Evolutionary conservation across 306 rosid genomes (phyloP).

Genomic region (Boehmeria nivea): DNA sequence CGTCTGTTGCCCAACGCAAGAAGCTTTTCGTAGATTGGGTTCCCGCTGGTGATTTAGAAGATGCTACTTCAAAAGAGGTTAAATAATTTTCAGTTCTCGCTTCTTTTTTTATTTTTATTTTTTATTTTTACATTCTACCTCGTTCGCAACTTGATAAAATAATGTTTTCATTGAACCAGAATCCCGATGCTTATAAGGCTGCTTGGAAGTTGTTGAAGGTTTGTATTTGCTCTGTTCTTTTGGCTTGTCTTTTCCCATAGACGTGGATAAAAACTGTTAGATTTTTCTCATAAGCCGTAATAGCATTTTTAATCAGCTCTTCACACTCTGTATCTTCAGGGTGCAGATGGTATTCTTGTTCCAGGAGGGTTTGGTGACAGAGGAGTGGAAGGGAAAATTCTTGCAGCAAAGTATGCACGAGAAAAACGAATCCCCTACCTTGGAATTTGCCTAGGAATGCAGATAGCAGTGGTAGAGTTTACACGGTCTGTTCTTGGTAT

Average conservation of each 20-base stretch:
- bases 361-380: slow-evolving; percentile 98
- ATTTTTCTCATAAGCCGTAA: too few species aligned
- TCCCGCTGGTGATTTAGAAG: slow-evolving; percentile 43
- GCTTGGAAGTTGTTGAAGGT: slow-evolving; percentile 55
- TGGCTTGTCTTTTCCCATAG: slow-evolving; percentile 2
- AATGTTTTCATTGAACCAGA: slow-evolving; percentile 23
- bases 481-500: slow-evolving; percentile 81
- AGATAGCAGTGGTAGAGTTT: slow-evolving; percentile 82
- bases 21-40: slow-evolving; percentile 43
- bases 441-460: slow-evolving; percentile 93
- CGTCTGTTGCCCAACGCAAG: slow-evolving; percentile 34
- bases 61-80: slow-evolving; percentile 37
- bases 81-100: slow-evolving; percentile 1
- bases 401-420: slow-evolving; percentile 86
- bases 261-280: too few species aligned
- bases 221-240: slow-evolving; percentile 1
- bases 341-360: slow-evolving; percentile 78
- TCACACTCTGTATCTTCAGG: slow-evolving; percentile 49
- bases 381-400: slow-evolving; percentile 89
- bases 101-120: background rate
- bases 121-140: background rate
- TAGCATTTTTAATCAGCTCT: background rate
- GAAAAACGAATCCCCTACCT: slow-evolving; percentile 74
- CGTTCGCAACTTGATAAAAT: slow-evolving; percentile 1
- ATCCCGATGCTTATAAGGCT: slow-evolving; percentile 38